A percentile compares a stretch with the other conserved stretches of the same genome.
phyloP scores from a whole-genome alignment of 2,329 filamentous ascomycete species.

The Leptographium galeiforme region DNA sequence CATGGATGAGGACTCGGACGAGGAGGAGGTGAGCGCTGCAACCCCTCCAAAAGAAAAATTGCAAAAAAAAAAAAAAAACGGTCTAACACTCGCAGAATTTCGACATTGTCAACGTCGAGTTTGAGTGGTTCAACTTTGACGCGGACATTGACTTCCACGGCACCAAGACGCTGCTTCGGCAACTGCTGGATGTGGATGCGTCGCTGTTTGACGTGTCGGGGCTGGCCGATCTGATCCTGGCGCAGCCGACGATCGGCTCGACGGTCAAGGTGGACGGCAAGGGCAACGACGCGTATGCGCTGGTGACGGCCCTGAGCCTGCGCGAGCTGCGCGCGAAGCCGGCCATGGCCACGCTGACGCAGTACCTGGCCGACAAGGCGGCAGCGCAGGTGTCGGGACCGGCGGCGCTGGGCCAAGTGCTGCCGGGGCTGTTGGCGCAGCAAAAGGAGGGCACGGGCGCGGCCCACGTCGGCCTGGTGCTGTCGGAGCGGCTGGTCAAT shows the following conservation, averaged over 20 bases:
- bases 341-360: slow-evolving; percentile 54
- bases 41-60: not conserved
- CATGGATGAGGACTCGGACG: slow-evolving; percentile 36
- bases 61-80: slow-evolving; percentile 8
- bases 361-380: slow-evolving; percentile 54
- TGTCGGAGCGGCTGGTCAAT: slow-evolving; percentile 93
- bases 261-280: slow-evolving; percentile 97
- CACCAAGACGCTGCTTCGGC: slow-evolving; percentile 75
- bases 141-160: slow-evolving; percentile 87
- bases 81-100: slow-evolving; percentile 47
- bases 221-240: slow-evolving; percentile 69
- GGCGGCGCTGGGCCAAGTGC: slow-evolving; percentile 27
- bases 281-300: slow-evolving; percentile 81
- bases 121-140: slow-evolving; percentile 97
- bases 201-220: slow-evolving; percentile 77
- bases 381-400: slow-evolving; percentile 38
- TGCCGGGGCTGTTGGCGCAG: slow-evolving; percentile 33
- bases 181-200: slow-evolving; percentile 82
- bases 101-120: slow-evolving; percentile 88
- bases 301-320: slow-evolving; percentile 78
- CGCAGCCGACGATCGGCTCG: slow-evolving; percentile 77
- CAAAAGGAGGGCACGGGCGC: slow-evolving; percentile 7
- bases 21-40: slow-evolving; percentile 24
- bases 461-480: slow-evolving; percentile 61
- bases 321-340: slow-evolving; percentile 64